Percentiles rank a stretch among this genome's conserved stretches.
Evolutionary conservation across 1,284 basidiomycete genomes (phyloP).

Genomic region (Pseudomicrostroma phylloplanum): DNA sequence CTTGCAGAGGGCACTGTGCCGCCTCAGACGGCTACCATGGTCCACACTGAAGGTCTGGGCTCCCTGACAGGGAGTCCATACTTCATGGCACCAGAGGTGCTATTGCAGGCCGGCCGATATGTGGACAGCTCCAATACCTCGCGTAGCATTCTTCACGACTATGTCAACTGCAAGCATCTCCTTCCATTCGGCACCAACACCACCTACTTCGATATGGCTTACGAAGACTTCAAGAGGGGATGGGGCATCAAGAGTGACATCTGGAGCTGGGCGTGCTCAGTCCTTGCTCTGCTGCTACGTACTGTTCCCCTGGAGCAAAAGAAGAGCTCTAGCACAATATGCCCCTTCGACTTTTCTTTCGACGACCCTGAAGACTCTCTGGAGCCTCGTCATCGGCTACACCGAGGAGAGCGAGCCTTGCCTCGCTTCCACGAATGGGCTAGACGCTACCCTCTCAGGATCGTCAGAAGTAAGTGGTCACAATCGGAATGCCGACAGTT

Average conservation of each 20-base stretch:
- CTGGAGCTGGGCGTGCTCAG: conserved; percentile 43
- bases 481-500: background rate
- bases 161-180: conserved; percentile 21
- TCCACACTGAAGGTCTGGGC: conserved; percentile 31
- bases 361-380: conserved; percentile 28
- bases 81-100: conserved; percentile 32
- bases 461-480: conserved; percentile 22
- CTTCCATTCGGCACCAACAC: conserved; percentile 18
- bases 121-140: conserved; percentile 21
- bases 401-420: conserved; percentile 22
- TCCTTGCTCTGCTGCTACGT: conserved; percentile 26
- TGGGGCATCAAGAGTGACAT: conserved; percentile 41
- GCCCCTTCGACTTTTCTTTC: conserved; percentile 39
- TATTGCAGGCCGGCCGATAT: conserved; percentile 36
- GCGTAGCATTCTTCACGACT: conserved; percentile 32
- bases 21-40: background rate
- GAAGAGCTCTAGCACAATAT: conserved; percentile 28
- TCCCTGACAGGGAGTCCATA: conserved; percentile 40
- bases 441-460: conserved; percentile 26
- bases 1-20: conserved; percentile 6
- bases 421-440: conserved; percentile 41
- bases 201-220: conserved; percentile 21
- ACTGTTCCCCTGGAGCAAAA: conserved; percentile 20
- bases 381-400: conserved; percentile 25
- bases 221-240: conserved; percentile 29